Base-by-base conservation (phyloP, 495 filamentous ascomycete genomes). In the Aspergillus haitiensis region DNA sequence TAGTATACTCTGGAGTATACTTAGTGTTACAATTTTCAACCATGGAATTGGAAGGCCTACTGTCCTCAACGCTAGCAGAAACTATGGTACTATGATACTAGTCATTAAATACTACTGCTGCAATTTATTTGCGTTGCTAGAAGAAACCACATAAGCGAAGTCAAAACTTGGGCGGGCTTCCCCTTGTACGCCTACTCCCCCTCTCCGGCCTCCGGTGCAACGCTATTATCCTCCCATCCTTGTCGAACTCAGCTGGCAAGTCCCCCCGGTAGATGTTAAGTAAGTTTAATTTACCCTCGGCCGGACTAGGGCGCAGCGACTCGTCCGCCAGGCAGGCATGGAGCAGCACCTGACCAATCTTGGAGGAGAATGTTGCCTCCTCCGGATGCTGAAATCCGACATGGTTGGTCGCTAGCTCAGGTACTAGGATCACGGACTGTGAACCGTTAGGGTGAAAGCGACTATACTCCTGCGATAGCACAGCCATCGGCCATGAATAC, bases 371-470 rank as follows among this genome's bases (percentile, higher is more conserved):
- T 6, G 15, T 54, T 10, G 51, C 35, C 12, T 37, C 33, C 34
- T 54, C 51, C 16, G 35, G 33, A 13, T 33, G 51, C 35, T 37
- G 51, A 36, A 54, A 54, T 9, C 51, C 51, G 10, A 54, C 35
- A 54, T 54, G 51, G 13, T 40, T 36, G 13, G 40, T 4, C 11
- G 34, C 40, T 6, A 54, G 10, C 27, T 40, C 51, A 6, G 33
- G 51, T 1, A 9, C 12, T 8, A 54, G 15, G 4, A 9, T 13
- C 9, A 54, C 2, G 2, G 51, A 16, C 34, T 39, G 34, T 21
- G 51, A 16, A 12, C 51, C 51, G 13, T 40, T n/a, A 9, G 37
- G 9, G 7, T 40, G 37, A 40, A 40, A 40, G n/a, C n/a, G 37
- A 10, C 3, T 10, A 10, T n/a, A 40, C 37, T 40, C 37, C 37